Base-by-base conservation (phyloP, 768 basidiomycete genomes). In the Guyanaporus albipodus region DNA sequence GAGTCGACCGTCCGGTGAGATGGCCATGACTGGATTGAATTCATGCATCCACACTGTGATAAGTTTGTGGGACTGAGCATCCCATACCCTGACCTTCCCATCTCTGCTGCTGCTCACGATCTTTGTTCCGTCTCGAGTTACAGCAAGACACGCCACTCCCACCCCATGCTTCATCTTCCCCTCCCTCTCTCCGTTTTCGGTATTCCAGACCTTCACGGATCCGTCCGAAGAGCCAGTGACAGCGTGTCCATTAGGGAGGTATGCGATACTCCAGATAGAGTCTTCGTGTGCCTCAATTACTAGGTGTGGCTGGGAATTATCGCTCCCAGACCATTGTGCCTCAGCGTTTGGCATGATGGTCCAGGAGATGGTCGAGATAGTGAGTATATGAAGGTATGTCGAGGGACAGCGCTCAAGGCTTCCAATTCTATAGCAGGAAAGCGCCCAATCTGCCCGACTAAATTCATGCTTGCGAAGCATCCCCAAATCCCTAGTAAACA, bases 171-270 rank as follows among this genome's bases (percentile, higher is more conserved):
- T 0, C 46, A 48, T 33, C 8, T 8, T 12, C 28, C 37, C 40
- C 28, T 52, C 44, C 40, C 21, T 18, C 11, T 8, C 9, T 2
- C 40, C 17, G 4, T 6, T 26, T 17, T 38, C 51, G 6, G 33
- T 5, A 15, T 42, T 27, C 51, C 46, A 42, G 1, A 48, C 17
- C 9, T 4, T 41, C 17, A 43, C 11, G 3, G 14, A 35, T 38
- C n/a, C 24, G 4, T n/a, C 36, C 0, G 0, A 0, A 11, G 27
- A 34, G 2, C 28, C 31, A 2, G 46, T 42, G 19, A 45, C 43
- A n/a, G 46, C 7, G 21, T 36, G 37, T 31, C 46, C 37, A 28
- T 38, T 29, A 28, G 56, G 37, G 23, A 57, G 44, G 31, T 39
- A 58, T 6, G 22, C 34, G 4, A 57, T 11, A 1, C 2, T 5